Evolutionary conservation across 495 filamentous ascomycete genomes (phyloP).

Genomic region (Neurospora sp.): DNA sequence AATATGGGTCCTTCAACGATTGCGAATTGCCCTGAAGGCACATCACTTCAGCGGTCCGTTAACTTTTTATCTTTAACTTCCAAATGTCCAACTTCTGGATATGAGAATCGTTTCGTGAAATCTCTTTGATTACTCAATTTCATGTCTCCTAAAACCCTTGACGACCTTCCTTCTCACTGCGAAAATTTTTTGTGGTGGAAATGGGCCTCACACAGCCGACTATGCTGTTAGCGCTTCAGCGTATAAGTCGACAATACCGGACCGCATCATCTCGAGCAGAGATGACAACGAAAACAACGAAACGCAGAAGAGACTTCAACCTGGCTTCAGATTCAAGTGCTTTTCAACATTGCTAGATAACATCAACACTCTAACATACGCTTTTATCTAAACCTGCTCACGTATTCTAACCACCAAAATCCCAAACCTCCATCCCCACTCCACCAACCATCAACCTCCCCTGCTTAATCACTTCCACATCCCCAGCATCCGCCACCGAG

Average conservation of each 20-base stretch:
- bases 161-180: fast-evolving
- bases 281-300: not conserved
- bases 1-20: too few species aligned
- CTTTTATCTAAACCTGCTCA: not conserved
- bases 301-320: not conserved
- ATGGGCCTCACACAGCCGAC: not conserved
- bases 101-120: too few species aligned
- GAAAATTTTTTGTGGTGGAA: not conserved
- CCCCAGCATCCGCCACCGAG: slow-evolving; percentile 50
- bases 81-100: too few species aligned
- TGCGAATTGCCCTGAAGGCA: not conserved
- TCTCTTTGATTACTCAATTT: too few species aligned
- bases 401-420: not conserved
- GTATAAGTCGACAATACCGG: not conserved
- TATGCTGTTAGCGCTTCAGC: not conserved
- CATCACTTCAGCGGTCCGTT: not conserved
- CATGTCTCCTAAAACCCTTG: too few species aligned
- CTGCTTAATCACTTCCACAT: slow-evolving; percentile 12
- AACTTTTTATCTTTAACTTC: not conserved
- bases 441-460: slow-evolving; percentile 19
- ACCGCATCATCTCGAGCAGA: not conserved
- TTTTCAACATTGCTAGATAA: not conserved
- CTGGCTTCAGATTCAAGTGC: not conserved
- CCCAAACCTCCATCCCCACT: slow-evolving; percentile 20
- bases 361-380: not conserved